Evolutionary conservation across 1,284 basidiomycete genomes (phyloP), one percentile per base, ranked within the genome.

Genomic region (Ceratobasidium sp.): DNA sequence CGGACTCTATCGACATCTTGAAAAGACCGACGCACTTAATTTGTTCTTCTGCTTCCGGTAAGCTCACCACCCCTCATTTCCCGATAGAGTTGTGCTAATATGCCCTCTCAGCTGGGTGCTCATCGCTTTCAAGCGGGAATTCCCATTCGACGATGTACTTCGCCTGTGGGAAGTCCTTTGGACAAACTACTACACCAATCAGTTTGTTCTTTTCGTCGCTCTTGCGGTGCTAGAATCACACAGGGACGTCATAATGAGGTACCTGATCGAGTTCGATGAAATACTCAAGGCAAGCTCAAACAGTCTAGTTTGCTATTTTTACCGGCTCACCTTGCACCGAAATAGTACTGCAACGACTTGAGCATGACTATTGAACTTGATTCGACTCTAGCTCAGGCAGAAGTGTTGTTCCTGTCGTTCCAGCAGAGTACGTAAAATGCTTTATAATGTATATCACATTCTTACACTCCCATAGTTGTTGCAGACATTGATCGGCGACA

Each of bases 41-140:
- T 82, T 99, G 36, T 99, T 99, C 85, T 98, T 98, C 85, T 97
- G 95, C 81, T 99, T 97, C 87, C 88, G 96, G 85, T 96, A 84
- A 77, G 83, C 73, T n/a, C 43, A 72, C 45, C 45, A n/a, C 58
- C 73, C 52, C 26, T n/a, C 30, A 39, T 71, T 69, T 46, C 14
- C n/a, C 16, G 26, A n/a, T 43, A 32, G 16, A n/a, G 2, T 43
- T 83, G 62, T 76, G 75, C 5, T 67, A 57, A 39, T 41, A 8
- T 28, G 30, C 41, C n/a, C n/a, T 39, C n/a, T 21, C 71, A 89
- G 92, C 65, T 95, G 93, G 93, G 87, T 95, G 21, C 84, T 94
- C 61, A 96, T 97, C 75, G 83, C 90, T 0, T 98, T 97, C 87
- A 98, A 98, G 82, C 91, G 97, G 74, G 97, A 99, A 80, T 98